Base-by-base conservation (phyloP, 1,139 yeast genomes). In the Kodamaea derodonti region DNA sequence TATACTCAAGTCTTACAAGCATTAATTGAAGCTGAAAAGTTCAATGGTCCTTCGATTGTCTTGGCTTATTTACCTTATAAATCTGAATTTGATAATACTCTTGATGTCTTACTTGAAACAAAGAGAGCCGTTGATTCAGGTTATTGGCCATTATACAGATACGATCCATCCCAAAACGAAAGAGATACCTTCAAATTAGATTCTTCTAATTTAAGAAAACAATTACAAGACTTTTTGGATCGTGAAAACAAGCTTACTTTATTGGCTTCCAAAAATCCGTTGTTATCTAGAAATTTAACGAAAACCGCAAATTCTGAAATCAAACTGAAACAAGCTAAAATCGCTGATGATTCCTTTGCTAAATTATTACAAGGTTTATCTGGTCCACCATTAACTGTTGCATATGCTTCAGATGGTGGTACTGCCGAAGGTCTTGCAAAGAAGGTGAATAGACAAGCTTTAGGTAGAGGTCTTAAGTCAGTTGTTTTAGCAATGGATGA, bases 371-470 rank as follows among this genome's bases (percentile, higher is more conserved):
- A 84, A 48, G 95, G 95, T 20, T 71, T 90, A 43, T 80, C 90
- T 25, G 97, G 97, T 23, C 97, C 97, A 31, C 97, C 97, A 35
- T 61, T 92, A 45, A 84, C 95, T 6, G 75, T 90, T 43, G 84
- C 92, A 28, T 90, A 78, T 62, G 97, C 97, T 3, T 87, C 96
- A 20, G 97, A 90, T 59, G 97, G 96, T 58, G 97, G 97, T 38
- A 84, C 80, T 51, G 97, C 96, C 29, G 88, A 87, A 52, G 77
- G 74, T 30, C 68, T 88, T 18, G 95, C 96, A 26, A 85, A 83
- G 59, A 80, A 86, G 56, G 65, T 90, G 37, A 84, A 81, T 39
- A 76, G 87, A 52, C 86, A 95, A 55, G 96, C 95, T 13, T 65
- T 81, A 46, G 87, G 83, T 31, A 78, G 95, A 54, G 96, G 97